Base-by-base conservation (phyloP, 306 rosid genomes). In the Sophora flavescens region DNA sequence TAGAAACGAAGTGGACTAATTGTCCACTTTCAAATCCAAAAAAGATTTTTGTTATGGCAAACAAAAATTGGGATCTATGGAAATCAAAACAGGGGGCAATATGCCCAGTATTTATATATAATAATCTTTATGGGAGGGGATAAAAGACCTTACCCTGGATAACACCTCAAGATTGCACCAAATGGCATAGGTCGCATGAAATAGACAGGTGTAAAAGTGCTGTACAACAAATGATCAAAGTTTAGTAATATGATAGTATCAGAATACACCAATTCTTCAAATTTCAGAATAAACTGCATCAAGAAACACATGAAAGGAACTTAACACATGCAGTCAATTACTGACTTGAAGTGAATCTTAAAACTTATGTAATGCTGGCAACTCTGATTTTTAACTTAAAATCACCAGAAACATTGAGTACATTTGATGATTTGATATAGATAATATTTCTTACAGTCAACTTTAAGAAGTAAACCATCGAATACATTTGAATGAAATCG, bases 101-200 rank as follows among this genome's bases (percentile, higher is more conserved):
- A 32, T 6, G 41, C 26, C 9, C 2, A 35, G 58, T 42, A 42
- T 42, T 52, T 60, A 28, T 57, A n/a, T 65, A 36, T 14, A 18
- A 3, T 35, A 14, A 60, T 26, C 26, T 58, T 47, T 35, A 30
- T 63, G 70, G 15, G 28, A 56, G 28, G 73, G 44, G 35, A 61
- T 38, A 16, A 35, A 69, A 53, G 72, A 17, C 61, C 89, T 82
- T 90, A 95, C 98, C 93, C 96, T 22, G 97, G 98, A 88, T 90
- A 95, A 76, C 90, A 87, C 82, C 98, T 89, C 73, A 95, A 92
- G 69, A 92, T 85, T 75, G 98, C 98, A 70, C 97, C 98, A 42
- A 87, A 77, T 83, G 96, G 88, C 80, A 95, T 80, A 52, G 97
- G 98, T 85, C 97, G 90, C 97, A 95, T 95, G 57, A 87, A 86